Evolutionary conservation across 129 eudicot species (phyloP).

Genomic region (Glebionis coronaria): DNA sequence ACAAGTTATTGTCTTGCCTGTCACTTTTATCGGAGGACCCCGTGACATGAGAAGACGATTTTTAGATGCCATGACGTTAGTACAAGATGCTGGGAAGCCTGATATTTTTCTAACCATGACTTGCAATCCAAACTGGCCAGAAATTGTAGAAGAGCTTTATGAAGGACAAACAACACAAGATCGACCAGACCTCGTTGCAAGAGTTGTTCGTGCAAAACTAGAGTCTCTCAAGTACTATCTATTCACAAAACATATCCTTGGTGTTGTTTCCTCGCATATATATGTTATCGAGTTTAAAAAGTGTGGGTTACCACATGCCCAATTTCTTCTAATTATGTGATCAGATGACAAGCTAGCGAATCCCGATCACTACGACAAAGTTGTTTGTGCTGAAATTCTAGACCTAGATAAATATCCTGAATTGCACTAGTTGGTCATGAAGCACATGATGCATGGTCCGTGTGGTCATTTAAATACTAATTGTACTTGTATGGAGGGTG

Average conservation of each 20-base stretch:
- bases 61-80: no score
- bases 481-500: constrained; percentile 18
- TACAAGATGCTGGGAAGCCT: no score
- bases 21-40: no score
- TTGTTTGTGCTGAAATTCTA: constrained; percentile 18
- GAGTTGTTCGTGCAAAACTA: no score
- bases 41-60: no score
- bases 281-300: constrained; percentile 27
- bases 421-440: constrained; percentile 5
- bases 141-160: no score
- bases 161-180: no score
- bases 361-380: constrained; percentile 12
- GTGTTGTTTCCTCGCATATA: background rate
- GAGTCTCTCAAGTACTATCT: background rate
- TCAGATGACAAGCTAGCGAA: background rate
- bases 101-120: no score
- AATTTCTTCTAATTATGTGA: background rate
- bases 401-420: background rate
- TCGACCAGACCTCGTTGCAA: no score
- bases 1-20: no score
- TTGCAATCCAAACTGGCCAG: no score
- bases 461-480: constrained; percentile 2
- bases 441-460: constrained; percentile 35
- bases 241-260: background rate
- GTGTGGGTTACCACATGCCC: background rate